Percentiles rank a stretch among this genome's conserved stretches.
These are phyloP conservation scores for Corylus avellana DNA, from an alignment of 306 rosid genomes.

Conservation along the genomic window DNA sequence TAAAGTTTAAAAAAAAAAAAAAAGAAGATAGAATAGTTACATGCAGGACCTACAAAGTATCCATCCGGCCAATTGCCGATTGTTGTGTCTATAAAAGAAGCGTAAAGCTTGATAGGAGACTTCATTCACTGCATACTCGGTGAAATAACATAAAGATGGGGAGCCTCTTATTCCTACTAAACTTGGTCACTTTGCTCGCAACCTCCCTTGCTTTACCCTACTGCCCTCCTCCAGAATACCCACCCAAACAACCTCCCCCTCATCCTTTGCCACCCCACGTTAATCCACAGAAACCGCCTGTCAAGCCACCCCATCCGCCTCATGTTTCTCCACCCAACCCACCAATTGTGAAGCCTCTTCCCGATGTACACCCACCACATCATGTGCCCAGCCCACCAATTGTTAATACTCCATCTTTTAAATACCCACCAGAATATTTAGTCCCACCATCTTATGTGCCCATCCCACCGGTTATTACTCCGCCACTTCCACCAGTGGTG, in stretches of 20 bases:
- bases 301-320: constrained; percentile 38
- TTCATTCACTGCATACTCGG: constrained; percentile 11
- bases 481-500: too few species aligned
- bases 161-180: constrained; percentile 53
- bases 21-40: too few species aligned
- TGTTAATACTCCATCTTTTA: too few species aligned
- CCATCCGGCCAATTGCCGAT: constrained; percentile 1
- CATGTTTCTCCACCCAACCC: background rate
- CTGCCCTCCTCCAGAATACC: constrained; percentile 51
- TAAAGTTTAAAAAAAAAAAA: too few species aligned
- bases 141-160: constrained; percentile 30
- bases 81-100: constrained; percentile 31
- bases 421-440: too few species aligned
- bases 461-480: too few species aligned
- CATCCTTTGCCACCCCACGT: constrained; percentile 19
- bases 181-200: constrained; percentile 46
- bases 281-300: constrained; percentile 27
- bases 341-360: background rate
- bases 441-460: too few species aligned
- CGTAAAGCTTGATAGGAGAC: constrained; percentile 7
- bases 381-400: too few species aligned
- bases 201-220: constrained; percentile 62
- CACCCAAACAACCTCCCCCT: constrained; percentile 25
- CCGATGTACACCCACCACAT: too few species aligned
- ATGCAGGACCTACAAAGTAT: background rate